A percentile compares a stretch with the other conserved stretches of the same genome.
phyloP scores from a whole-genome alignment of 2,329 filamentous ascomycete genomes.

The Fusarium beomiforme region DNA sequence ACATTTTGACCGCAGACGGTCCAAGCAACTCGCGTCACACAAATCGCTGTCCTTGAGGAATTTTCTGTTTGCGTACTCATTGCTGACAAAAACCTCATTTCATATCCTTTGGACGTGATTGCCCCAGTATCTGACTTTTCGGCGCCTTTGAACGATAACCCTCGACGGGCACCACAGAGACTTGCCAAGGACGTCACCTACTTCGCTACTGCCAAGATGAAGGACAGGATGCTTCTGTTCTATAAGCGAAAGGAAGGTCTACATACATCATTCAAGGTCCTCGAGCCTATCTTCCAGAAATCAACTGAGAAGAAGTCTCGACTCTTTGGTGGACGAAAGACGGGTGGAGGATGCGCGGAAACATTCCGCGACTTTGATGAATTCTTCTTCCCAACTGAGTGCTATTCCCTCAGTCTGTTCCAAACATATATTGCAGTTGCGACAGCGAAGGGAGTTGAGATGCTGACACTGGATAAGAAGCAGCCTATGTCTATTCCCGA shows the following conservation, averaged over 20 bases:
- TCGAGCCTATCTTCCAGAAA: slow-evolving; percentile 95
- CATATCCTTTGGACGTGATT: slow-evolving; percentile 91
- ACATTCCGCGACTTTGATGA: slow-evolving; percentile 99
- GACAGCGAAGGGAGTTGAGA: slow-evolving; percentile 92
- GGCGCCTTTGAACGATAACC: slow-evolving; percentile 73
- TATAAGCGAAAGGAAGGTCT: slow-evolving; percentile 96
- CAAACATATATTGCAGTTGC: slow-evolving; percentile 92
- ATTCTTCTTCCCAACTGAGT: slow-evolving; percentile 97
- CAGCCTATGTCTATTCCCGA: slow-evolving; percentile 94
- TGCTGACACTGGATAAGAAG: slow-evolving; percentile 97
- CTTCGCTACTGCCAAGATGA: slow-evolving; percentile 96
- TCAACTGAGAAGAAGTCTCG: slow-evolving; percentile 84
- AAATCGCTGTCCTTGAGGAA: slow-evolving; percentile 94
- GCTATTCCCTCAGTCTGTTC: slow-evolving; percentile 95
- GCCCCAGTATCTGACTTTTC: slow-evolving; percentile 70
- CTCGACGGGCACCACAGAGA: slow-evolving; percentile 88
- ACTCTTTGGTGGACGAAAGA: slow-evolving; percentile 67
- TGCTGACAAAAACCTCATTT: slow-evolving; percentile 88
- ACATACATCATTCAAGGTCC: slow-evolving; percentile 94
- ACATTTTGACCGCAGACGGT: slow-evolving; percentile 69
- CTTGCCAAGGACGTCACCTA: slow-evolving; percentile 94
- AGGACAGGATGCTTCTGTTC: slow-evolving; percentile 92
- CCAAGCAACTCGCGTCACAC: slow-evolving; percentile 80
- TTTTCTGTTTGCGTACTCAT: slow-evolving; percentile 94
- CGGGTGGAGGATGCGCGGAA: slow-evolving; percentile 79